phyloP scores from a whole-genome alignment of 176 grass and related monocot genomes.

The Rhynchospora tenuis region DNA sequence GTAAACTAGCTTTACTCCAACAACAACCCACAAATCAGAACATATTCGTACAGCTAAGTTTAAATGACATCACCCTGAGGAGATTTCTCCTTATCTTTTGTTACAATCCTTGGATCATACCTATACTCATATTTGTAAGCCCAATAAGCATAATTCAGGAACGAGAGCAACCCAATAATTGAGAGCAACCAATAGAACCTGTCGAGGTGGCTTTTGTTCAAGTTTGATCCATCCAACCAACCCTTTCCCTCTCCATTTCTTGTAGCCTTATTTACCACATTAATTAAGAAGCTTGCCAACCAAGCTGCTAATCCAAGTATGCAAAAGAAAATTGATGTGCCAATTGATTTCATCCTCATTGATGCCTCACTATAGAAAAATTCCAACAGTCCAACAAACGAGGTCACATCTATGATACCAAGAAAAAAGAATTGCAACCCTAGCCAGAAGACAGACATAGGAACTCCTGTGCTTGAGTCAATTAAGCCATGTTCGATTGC shows the following conservation, averaged over 20 bases:
- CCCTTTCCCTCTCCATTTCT: neutral
- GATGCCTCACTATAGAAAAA: slow-evolving; percentile 78
- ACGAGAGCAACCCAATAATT: slow-evolving; percentile 28
- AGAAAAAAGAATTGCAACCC: slow-evolving; percentile 59
- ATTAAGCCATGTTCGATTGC: neutral
- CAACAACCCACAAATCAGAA: neutral
- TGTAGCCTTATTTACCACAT: slow-evolving; percentile 39
- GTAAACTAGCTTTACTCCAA: neutral
- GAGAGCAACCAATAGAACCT: slow-evolving; percentile 69
- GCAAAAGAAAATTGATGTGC: slow-evolving; percentile 48
- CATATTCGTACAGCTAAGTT: slow-evolving; percentile 1
- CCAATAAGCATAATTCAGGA: slow-evolving; percentile 35
- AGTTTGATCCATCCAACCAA: slow-evolving; percentile 40
- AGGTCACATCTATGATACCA: slow-evolving; percentile 51
- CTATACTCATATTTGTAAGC: slow-evolving; percentile 44
- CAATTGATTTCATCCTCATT: slow-evolving; percentile 56
- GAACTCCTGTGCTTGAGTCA: neutral
- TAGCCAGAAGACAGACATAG: slow-evolving; percentile 63
- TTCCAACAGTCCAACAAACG: slow-evolving; percentile 64
- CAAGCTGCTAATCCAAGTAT: slow-evolving; percentile 48
- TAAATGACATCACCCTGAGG: slow-evolving; percentile 6
- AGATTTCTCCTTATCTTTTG: slow-evolving; percentile 6
- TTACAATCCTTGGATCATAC: slow-evolving; percentile 12
- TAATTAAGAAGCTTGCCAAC: slow-evolving; percentile 47
- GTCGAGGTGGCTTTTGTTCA: slow-evolving; percentile 42